phyloP scores from a whole-genome alignment of 2,329 filamentous ascomycete species.

The Cercospora brassicicola region DNA sequence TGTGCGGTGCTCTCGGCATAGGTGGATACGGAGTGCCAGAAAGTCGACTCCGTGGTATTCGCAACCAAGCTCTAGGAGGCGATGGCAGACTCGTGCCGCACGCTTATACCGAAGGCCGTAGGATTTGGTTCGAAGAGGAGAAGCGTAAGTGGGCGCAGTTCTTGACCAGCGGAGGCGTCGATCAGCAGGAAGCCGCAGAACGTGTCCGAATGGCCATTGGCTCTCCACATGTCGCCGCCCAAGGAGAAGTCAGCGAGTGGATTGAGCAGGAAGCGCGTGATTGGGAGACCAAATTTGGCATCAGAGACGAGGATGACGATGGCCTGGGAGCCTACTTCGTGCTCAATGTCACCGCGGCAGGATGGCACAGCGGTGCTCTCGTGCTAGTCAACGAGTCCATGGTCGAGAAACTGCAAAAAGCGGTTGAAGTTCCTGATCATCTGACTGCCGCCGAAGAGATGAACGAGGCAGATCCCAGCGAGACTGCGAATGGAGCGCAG shows the following conservation, averaged over 20 bases:
- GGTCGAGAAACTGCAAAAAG: constrained; percentile 40
- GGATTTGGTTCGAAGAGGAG: constrained; percentile 56
- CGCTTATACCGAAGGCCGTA: constrained; percentile 49
- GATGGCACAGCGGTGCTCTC: constrained; percentile 57
- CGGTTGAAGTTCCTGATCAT: constrained; percentile 40
- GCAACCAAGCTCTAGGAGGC: constrained; percentile 35
- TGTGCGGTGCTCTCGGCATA: constrained; percentile 53
- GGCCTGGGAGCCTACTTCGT: constrained; percentile 55
- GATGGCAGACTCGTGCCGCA: constrained; percentile 49
- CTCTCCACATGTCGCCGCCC: constrained; percentile 31
- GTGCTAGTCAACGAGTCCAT: constrained; percentile 55
- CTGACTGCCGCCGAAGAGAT: background rate
- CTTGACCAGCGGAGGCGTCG: constrained; percentile 43
- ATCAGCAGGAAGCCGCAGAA: constrained; percentile 44
- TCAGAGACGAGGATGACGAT: constrained; percentile 42
- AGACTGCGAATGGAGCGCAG: background rate
- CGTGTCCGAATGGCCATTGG: constrained; percentile 41
- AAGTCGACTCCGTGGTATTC: constrained; percentile 48
- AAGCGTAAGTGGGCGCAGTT: constrained; percentile 53
- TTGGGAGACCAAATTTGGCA: constrained; percentile 47
- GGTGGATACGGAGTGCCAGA: constrained; percentile 42
- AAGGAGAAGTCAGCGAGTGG: constrained; percentile 56
- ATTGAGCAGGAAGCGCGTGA: constrained; percentile 53
- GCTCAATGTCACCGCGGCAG: constrained; percentile 54
- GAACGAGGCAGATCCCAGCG: constrained; percentile 3